phyloP scores from a whole-genome alignment of 257 asterid species.

The Leonotis leonurus region DNA sequence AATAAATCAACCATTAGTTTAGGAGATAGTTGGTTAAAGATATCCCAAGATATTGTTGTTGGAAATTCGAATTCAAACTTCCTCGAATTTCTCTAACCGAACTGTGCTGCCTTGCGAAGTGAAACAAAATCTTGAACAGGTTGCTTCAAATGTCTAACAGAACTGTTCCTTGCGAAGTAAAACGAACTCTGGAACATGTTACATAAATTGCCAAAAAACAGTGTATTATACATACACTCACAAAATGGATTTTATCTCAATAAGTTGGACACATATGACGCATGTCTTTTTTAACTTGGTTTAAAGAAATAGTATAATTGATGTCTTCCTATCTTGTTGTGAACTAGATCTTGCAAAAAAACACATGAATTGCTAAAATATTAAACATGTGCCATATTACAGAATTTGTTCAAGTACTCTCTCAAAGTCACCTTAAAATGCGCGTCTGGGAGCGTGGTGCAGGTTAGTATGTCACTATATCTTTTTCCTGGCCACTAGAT shows the following conservation, averaged over 20 bases:
- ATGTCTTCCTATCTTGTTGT: background rate
- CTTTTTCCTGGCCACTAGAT: background rate
- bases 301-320: background rate
- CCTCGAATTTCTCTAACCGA: too few relatives aligned
- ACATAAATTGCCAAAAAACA: background rate
- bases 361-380: background rate
- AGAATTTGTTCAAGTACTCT: constrained; percentile 86
- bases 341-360: background rate
- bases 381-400: constrained; percentile 20
- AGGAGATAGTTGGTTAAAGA: too few relatives aligned
- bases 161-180: too few relatives aligned
- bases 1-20: too few relatives aligned
- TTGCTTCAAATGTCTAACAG: too few relatives aligned
- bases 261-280: background rate
- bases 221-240: too few relatives aligned
- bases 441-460: constrained; percentile 99
- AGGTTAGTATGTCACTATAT: constrained; percentile 45
- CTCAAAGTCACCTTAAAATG: constrained; percentile 84
- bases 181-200: background rate
- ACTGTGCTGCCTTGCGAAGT: too few relatives aligned
- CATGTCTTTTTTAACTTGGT: background rate
- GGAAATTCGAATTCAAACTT: too few relatives aligned
- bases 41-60: too few relatives aligned
- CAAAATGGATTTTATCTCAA: background rate
- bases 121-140: too few relatives aligned